Conservation (phyloP, 2,329 filamentous ascomycete genomes). For the Penicillium griseofulvum region DNA sequence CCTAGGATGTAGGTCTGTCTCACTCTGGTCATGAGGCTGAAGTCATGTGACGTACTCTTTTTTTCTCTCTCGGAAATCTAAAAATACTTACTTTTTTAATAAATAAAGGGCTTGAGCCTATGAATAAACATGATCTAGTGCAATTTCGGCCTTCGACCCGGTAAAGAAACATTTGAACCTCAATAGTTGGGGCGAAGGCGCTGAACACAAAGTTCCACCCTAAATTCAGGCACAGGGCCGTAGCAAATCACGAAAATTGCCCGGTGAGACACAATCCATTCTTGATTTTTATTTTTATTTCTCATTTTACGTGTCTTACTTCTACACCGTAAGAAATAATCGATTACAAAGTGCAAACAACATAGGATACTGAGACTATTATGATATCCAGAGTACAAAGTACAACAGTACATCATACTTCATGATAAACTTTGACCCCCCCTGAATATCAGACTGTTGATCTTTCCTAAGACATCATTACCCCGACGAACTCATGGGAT, state of each 20-base stretch:
- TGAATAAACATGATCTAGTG: neutral
- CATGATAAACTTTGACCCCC: constrained; percentile 45
- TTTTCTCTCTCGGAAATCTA: neutral
- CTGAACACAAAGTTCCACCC: neutral
- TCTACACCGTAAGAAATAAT: neutral
- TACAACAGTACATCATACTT: neutral
- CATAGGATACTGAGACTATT: neutral
- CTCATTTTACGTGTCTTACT: neutral
- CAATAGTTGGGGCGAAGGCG: neutral
- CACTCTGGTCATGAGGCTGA: neutral
- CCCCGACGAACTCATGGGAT: constrained; percentile 19
- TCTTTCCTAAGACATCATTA: neutral
- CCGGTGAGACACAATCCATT: neutral
- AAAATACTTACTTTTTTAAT: neutral
- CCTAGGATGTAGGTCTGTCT: neutral
- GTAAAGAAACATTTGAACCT: neutral
- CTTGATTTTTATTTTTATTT: neutral
- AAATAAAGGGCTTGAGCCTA: neutral
- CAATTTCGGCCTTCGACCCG: neutral
- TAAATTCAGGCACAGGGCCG: neutral
- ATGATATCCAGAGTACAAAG: too few species aligned
- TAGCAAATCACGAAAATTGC: neutral
- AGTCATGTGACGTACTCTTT: neutral
- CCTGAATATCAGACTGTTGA: constrained; percentile 22
- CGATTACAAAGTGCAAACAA: neutral